These are phyloP conservation scores for Podospora comata DNA, from an alignment of 495 filamentous ascomycete genomes.

Conservation along the genomic window DNA sequence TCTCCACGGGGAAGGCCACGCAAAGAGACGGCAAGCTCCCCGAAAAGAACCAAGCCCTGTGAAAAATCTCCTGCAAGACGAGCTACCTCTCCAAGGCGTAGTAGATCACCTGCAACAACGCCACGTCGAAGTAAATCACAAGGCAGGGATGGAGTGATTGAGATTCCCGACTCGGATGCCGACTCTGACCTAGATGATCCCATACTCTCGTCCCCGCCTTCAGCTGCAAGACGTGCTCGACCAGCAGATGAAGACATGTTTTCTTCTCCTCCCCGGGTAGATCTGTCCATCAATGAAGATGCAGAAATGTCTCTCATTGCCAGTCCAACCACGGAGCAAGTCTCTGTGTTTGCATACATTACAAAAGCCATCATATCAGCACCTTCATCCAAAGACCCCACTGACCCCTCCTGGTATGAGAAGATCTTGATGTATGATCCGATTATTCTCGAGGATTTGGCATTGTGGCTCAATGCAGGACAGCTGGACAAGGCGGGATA, in stretches of 20 bases:
- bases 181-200: constrained; percentile 54
- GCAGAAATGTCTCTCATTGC: constrained; percentile 38
- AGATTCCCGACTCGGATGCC: constrained; percentile 66
- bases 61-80: constrained; percentile 8
- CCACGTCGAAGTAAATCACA: constrained; percentile 22
- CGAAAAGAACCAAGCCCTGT: constrained; percentile 10
- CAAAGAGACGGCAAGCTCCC: constrained; percentile 18
- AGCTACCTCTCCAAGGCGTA: constrained; percentile 12
- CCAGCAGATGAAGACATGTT: constrained; percentile 34
- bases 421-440: constrained; percentile 95
- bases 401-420: constrained; percentile 70
- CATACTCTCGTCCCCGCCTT: constrained; percentile 26
- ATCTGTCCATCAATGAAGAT: constrained; percentile 39
- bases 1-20: constrained; percentile 24
- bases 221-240: constrained; percentile 37
- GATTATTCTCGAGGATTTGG: constrained; percentile 81
- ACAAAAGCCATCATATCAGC: constrained; percentile 58
- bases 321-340: constrained; percentile 37
- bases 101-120: constrained; percentile 12
- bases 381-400: constrained; percentile 48
- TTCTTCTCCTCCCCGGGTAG: constrained; percentile 15
- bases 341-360: constrained; percentile 57
- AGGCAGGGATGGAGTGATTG: constrained; percentile 41
- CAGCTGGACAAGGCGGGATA: constrained; percentile 59
- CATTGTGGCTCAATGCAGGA: constrained; percentile 76